Evolutionary conservation across 2,329 filamentous ascomycete genomes (phyloP).

Genomic region (Spiromastix sp.): DNA sequence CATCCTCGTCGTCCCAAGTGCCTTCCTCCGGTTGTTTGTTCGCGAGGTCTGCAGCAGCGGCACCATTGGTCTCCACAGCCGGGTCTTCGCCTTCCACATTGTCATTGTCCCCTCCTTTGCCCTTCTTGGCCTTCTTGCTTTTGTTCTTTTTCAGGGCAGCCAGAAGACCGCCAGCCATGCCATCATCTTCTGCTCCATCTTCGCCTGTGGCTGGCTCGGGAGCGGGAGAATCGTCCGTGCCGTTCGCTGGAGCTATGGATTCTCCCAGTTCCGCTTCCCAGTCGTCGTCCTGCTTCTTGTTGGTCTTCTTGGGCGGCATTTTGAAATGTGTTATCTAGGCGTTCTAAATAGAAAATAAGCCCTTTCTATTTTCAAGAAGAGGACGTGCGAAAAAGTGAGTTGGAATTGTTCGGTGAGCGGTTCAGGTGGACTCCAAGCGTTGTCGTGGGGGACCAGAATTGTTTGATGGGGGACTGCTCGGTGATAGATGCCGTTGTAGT

Average conservation of each 20-base stretch:
- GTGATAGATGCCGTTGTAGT: background rate
- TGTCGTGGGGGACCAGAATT: background rate
- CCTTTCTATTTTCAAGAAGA: too few relatives aligned
- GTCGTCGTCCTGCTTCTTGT: conserved; percentile 76
- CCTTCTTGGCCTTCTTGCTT: conserved; percentile 86
- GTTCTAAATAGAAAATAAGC: too few relatives aligned
- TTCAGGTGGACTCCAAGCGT: too few relatives aligned
- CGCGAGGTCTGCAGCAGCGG: conserved; percentile 38
- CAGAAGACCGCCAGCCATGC: conserved; percentile 59
- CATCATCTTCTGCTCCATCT: conserved; percentile 30
- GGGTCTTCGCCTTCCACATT: conserved; percentile 60
- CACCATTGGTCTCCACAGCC: conserved; percentile 26
- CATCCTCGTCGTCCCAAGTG: conserved; percentile 73
- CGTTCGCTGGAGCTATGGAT: conserved; percentile 40
- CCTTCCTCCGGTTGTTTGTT: conserved; percentile 72
- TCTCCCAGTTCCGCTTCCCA: conserved; percentile 93
- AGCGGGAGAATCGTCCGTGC: conserved; percentile 34
- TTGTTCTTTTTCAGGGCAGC: conserved; percentile 72
- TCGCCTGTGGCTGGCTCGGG: conserved; percentile 35
- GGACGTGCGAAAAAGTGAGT: too few relatives aligned
- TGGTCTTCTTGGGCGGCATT: conserved; percentile 96
- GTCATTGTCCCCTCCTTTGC: conserved; percentile 60
- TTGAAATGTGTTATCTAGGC: conserved; percentile 12
- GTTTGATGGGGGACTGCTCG: background rate
- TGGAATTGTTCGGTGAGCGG: too few relatives aligned